These are phyloP conservation scores for Amaranthus tricolor DNA, from an alignment of 179 eudicot species.

Conservation along the genomic window DNA sequence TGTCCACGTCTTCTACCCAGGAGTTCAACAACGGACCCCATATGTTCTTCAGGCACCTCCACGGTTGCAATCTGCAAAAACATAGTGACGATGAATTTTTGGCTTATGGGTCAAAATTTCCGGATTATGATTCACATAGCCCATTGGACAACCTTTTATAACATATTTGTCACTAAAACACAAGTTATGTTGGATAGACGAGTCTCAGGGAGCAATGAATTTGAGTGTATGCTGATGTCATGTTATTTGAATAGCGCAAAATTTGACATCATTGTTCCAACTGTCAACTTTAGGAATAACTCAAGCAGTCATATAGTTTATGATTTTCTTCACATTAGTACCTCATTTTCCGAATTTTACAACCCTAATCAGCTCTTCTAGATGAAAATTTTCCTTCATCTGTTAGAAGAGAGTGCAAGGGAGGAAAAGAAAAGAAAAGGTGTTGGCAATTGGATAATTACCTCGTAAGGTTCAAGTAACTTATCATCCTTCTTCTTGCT, in stretches of 20 bases:
- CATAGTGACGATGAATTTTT: slow-evolving; percentile 16
- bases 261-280: neutral
- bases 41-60: slow-evolving; percentile 88
- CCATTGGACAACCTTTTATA: neutral
- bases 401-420: neutral
- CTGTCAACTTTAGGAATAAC: neutral
- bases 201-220: neutral
- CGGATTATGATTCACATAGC: neutral
- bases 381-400: neutral
- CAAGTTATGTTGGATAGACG: neutral
- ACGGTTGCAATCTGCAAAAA: slow-evolving; percentile 78
- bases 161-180: neutral
- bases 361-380: neutral
- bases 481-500: slow-evolving; percentile 74
- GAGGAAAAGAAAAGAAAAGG: neutral
- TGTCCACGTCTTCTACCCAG: slow-evolving; percentile 97
- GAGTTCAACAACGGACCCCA: slow-evolving; percentile 96
- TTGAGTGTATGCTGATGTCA: neutral
- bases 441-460: slow-evolving; percentile 23
- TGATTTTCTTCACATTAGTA: neutral
- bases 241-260: neutral
- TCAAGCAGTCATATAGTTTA: neutral
- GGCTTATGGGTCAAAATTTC: neutral
- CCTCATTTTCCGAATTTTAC: neutral
- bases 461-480: slow-evolving; percentile 88